Evolutionary conservation across 768 basidiomycete species (phyloP).

Genomic region (Phaeolepiota aurea): DNA sequence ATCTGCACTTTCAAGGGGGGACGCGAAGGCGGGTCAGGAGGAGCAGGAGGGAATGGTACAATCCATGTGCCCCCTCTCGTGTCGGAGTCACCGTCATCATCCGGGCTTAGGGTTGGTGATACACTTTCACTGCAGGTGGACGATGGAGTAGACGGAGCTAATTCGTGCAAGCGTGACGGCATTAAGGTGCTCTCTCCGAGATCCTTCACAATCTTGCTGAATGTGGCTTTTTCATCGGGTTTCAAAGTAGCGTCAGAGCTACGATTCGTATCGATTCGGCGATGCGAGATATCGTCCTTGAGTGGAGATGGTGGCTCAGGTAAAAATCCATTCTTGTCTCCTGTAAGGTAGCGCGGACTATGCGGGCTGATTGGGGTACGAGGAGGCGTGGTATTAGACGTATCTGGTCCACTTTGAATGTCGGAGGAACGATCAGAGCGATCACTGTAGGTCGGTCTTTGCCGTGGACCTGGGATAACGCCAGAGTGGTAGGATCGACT

Average conservation of each 20-base stretch:
- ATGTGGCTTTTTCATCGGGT: conserved; percentile 19
- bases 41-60: conserved; percentile 9
- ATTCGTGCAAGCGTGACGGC: conserved; percentile 4
- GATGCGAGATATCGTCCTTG: conserved; percentile 10
- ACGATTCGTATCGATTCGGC: conserved; percentile 8
- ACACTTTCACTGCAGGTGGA: conserved; percentile 6
- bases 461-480: conserved; percentile 19
- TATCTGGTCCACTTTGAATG: conserved; percentile 31
- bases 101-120: conserved; percentile 10
- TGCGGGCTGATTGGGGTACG: conserved; percentile 54
- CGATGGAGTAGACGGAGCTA: conserved; percentile 8
- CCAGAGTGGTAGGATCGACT: conserved; percentile 21
- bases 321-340: conserved; percentile 18
- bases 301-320: conserved; percentile 15
- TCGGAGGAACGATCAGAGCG: conserved; percentile 27
- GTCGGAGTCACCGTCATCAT: conserved; percentile 39
- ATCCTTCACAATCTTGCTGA: conserved; percentile 14
- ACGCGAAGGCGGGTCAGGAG: conserved; percentile 14
- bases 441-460: conserved; percentile 21
- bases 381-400: conserved; percentile 40
- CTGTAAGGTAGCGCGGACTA: conserved; percentile 30
- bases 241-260: conserved; percentile 20
- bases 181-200: conserved; percentile 17
- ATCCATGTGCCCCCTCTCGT: conserved; percentile 29
- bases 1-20: conserved; percentile 40